Evolutionary conservation across 2,329 filamentous ascomycete genomes (phyloP).

Genomic region (Pseudogymnoascus verrucosus): DNA sequence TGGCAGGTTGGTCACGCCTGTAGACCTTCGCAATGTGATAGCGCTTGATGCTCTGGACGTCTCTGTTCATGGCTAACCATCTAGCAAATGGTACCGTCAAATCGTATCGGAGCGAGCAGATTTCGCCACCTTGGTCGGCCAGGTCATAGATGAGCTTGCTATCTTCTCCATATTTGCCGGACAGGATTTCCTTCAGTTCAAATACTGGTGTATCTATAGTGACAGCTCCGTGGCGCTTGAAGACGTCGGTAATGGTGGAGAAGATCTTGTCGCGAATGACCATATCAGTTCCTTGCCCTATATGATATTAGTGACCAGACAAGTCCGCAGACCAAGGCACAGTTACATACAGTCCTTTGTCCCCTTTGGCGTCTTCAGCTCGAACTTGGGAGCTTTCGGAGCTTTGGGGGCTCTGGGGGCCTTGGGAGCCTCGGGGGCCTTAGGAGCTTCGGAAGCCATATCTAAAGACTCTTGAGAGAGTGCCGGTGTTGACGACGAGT

Average conservation of each 20-base stretch:
- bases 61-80: slow-evolving; percentile 81
- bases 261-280: slow-evolving; percentile 76
- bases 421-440: background rate
- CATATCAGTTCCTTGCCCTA: slow-evolving; percentile 67
- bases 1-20: slow-evolving; percentile 71
- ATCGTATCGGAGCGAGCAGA: slow-evolving; percentile 78
- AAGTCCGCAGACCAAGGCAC: background rate
- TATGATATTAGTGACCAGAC: slow-evolving; percentile 10
- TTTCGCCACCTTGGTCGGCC: slow-evolving; percentile 78
- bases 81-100: slow-evolving; percentile 85
- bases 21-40: slow-evolving; percentile 96
- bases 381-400: slow-evolving; percentile 44
- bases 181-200: slow-evolving; percentile 76
- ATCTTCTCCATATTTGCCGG: slow-evolving; percentile 89
- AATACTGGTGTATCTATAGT: slow-evolving; percentile 79
- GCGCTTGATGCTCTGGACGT: slow-evolving; percentile 76
- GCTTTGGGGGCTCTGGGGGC: slow-evolving; percentile 15
- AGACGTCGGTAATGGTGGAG: slow-evolving; percentile 64
- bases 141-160: slow-evolving; percentile 88
- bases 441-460: slow-evolving; percentile 6
- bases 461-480: background rate
- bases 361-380: slow-evolving; percentile 83
- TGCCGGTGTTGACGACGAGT: background rate
- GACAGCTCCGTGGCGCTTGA: slow-evolving; percentile 75
- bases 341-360: slow-evolving; percentile 65